Base-by-base conservation (phyloP, 768 basidiomycete genomes). In the Russula sp. region DNA sequence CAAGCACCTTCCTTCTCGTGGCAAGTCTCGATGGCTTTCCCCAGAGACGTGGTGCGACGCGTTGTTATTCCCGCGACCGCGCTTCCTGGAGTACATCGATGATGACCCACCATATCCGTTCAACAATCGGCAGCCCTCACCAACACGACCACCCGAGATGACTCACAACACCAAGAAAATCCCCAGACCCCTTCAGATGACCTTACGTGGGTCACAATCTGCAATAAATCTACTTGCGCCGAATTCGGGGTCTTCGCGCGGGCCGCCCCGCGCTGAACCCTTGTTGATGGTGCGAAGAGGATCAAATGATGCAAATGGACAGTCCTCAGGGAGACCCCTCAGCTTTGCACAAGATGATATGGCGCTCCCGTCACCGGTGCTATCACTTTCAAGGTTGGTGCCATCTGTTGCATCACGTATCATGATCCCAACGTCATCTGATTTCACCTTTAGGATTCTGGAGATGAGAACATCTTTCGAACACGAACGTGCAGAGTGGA, bases 31-130 rank as follows among this genome's bases (percentile, higher is more conserved):
- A 7, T 90, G 87, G 88, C 70, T 90, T 2, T 83, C 85, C 2
- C 83, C 88, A 0, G 88, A 91, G 75, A 85, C 86, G 20, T 90
- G 89, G 88, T 92, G 90, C 74, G 89, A 92, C 67, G 89, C 89
- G 0, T 70, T 92, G 10, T 73, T 92, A 28, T 86, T 91, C 61
- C 90, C 90, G 3, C 82, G 88, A 1, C 90, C 90, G 14, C 79
- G 89, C 57, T 81, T 92, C 69, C 83, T 81, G 71, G 62, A 71
- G 61, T 68, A 71, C 28, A 55, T 84, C 63, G 81, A 80, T 67
- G 77, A 79, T 26, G 59, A 65, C 11, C 51, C 30, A 30, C 57
- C 4, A 11, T 38, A 55, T 72, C 72, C 44, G 67, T 70, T 24
- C 54, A 59, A 20, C 22, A 36, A 48, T 20, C 53, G 28, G 34